phyloP scores from a whole-genome alignment of 495 filamentous ascomycete genomes.

The Geopyxis carbonaria region DNA sequence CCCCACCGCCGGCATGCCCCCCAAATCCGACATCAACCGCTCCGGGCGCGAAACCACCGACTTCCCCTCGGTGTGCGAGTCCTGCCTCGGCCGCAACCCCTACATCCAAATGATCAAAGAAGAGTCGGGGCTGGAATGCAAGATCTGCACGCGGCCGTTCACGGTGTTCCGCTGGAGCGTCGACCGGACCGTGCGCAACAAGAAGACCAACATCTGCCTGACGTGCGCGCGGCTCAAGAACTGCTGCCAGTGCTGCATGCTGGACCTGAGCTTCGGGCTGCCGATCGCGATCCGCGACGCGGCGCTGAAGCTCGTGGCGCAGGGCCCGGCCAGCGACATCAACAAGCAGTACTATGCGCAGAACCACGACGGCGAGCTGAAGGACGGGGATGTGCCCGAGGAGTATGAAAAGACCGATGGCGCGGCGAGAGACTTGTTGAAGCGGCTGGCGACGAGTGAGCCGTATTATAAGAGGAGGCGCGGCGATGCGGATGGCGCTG shows the following conservation, averaged over 20 bases:
- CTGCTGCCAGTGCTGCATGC: slow-evolving; percentile 97
- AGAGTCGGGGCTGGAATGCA: slow-evolving; percentile 68
- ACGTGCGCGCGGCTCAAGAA: slow-evolving; percentile 66
- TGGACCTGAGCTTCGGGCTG: slow-evolving; percentile 85
- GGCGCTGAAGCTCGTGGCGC: slow-evolving; percentile 92
- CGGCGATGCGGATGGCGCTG: slow-evolving; percentile 33
- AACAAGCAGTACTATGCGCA: slow-evolving; percentile 97
- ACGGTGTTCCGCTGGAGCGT: slow-evolving; percentile 91
- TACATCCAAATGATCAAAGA: slow-evolving; percentile 98
- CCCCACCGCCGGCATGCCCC: too few species aligned
- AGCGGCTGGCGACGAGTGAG: slow-evolving; percentile 73
- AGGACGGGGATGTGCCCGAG: slow-evolving; percentile 68
- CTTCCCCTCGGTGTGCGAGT: slow-evolving; percentile 49
- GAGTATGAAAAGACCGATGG: slow-evolving; percentile 95
- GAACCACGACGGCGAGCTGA: slow-evolving; percentile 85
- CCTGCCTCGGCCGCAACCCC: slow-evolving; percentile 62
- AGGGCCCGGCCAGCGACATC: slow-evolving; percentile 73
- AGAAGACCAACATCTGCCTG: slow-evolving; percentile 57
- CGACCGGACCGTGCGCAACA: slow-evolving; percentile 53
- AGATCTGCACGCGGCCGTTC: slow-evolving; percentile 85
- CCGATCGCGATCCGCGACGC: slow-evolving; percentile 89
- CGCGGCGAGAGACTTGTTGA: slow-evolving; percentile 75
- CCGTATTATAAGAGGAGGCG: slow-evolving; percentile 73
- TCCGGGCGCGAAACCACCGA: slow-evolving; percentile 91
- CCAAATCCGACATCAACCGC: slow-evolving; percentile 89